Percentiles rank a stretch among this genome's conserved stretches.
Conservation (phyloP, 352 stramenopile species). For the Achlya hypogyna region DNA sequence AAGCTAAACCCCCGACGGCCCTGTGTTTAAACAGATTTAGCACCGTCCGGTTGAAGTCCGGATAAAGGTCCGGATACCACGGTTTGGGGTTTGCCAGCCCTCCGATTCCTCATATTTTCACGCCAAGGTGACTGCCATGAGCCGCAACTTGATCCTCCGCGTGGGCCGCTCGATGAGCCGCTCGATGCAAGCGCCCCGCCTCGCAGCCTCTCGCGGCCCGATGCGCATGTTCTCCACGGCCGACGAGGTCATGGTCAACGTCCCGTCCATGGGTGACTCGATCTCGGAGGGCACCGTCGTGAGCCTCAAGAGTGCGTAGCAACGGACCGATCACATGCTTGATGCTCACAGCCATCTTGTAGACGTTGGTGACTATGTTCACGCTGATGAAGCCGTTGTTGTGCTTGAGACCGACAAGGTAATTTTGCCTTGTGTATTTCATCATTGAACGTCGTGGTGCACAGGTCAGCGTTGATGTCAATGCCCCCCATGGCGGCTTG, state of each 20-base stretch:
- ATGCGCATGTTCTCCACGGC: conserved; percentile 13
- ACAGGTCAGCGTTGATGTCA: conserved; percentile 85
- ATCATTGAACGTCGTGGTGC: neutral
- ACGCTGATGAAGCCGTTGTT: conserved; percentile 92
- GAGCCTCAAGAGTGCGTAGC: conserved; percentile 55
- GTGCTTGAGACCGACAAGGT: conserved; percentile 99
- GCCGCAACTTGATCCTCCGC: neutral
- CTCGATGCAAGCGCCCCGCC: neutral
- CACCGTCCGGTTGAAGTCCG: neutral
- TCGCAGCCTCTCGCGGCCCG: neutral
- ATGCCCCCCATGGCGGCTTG: conserved; percentile 83
- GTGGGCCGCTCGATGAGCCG: neutral
- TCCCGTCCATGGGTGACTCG: conserved; percentile 90
- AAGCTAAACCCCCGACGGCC: too few species aligned
- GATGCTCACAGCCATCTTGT: conserved; percentile 7
- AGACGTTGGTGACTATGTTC: conserved; percentile 93
- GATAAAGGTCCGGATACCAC: neutral
- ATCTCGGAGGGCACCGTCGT: conserved; percentile 98
- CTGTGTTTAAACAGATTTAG: neutral
- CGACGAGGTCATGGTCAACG: conserved; percentile 67
- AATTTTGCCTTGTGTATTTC: conserved; percentile 29
- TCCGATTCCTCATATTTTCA: neutral
- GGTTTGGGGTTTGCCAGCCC: neutral
- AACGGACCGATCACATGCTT: neutral
- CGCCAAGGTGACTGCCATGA: neutral